Evolutionary conservation across 768 basidiomycete genomes (phyloP).

Genomic region (Rhodosporidiobolus odoratus): DNA sequence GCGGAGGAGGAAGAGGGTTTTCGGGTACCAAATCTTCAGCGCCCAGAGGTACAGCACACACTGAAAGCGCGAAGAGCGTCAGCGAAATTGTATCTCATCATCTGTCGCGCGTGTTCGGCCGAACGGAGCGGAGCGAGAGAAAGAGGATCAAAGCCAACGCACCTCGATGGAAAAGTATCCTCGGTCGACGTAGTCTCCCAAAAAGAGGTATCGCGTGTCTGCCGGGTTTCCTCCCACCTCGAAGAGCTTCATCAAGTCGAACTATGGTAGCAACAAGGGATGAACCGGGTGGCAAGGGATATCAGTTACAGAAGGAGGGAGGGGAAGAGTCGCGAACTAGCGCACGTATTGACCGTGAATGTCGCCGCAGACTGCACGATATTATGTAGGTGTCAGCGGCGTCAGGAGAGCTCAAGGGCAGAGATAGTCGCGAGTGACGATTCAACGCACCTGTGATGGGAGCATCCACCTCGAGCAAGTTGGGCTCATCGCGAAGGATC

Average conservation of each 20-base stretch:
- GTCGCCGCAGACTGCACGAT: constrained; percentile 79
- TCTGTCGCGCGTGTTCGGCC: neutral
- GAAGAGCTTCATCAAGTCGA: constrained; percentile 90
- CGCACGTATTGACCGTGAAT: constrained; percentile 97
- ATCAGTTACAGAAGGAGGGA: neutral
- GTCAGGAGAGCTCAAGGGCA: too few relatives aligned
- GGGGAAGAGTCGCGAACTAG: too few relatives aligned
- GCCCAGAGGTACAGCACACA: constrained; percentile 97
- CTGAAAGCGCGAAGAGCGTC: constrained; percentile 49
- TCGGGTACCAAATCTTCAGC: constrained; percentile 98
- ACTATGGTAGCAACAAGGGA: constrained; percentile 54
- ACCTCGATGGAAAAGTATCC: constrained; percentile 93
- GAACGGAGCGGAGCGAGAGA: constrained; percentile 1
- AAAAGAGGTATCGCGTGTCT: constrained; percentile 83
- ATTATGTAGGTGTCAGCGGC: neutral
- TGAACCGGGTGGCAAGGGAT: constrained; percentile 8
- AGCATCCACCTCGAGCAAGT: constrained; percentile 88
- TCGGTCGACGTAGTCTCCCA: constrained; percentile 88
- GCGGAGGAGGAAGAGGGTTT: constrained; percentile 89
- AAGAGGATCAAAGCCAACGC: constrained; percentile 33
- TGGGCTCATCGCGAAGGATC: constrained; percentile 73
- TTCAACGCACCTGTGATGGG: constrained; percentile 78
- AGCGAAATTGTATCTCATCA: neutral
- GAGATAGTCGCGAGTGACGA: constrained; percentile 24
- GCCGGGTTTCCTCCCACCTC: constrained; percentile 93